These are phyloP conservation scores for Tulasnella sp. DNA, from an alignment of 768 basidiomycete species.

Conservation along the genomic window DNA sequence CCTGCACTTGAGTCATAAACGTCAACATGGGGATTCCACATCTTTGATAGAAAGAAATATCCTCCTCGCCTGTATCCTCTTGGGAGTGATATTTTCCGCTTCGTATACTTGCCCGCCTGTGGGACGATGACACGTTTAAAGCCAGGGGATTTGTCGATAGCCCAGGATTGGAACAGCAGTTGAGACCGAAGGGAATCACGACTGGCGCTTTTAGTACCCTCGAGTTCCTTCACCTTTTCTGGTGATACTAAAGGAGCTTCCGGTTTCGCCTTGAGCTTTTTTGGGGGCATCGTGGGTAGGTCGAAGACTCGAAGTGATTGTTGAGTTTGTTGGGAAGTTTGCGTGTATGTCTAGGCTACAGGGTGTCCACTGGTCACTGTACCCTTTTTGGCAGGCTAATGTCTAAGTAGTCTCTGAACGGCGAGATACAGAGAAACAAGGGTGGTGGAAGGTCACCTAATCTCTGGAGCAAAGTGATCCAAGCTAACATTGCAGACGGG, in stretches of 20 bases:
- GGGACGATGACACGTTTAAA: constrained; percentile 11
- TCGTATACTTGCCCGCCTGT: neutral
- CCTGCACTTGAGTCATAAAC: neutral
- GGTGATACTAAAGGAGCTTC: constrained; percentile 5
- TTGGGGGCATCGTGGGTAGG: neutral
- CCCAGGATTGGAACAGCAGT: constrained; percentile 21
- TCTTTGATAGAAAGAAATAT: neutral
- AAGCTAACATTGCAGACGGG: neutral
- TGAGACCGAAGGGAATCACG: constrained; percentile 12
- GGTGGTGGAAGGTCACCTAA: neutral
- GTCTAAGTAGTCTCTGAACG: neutral
- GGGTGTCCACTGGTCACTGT: neutral
- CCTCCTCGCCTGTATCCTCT: constrained; percentile 20
- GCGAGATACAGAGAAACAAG: neutral
- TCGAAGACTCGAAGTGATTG: neutral
- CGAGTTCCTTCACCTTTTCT: constrained; percentile 5
- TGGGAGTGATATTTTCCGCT: constrained; percentile 13
- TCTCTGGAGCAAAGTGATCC: neutral
- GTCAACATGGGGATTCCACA: neutral
- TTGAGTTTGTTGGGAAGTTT: neutral
- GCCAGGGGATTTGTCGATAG: constrained; percentile 24
- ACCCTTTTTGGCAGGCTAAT: neutral
- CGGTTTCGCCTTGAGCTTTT: neutral
- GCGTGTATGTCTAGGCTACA: neutral
- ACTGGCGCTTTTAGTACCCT: constrained; percentile 1